Conservation (phyloP, 108 stramenopile genomes). For the Stephanodiscus minutulus region DNA sequence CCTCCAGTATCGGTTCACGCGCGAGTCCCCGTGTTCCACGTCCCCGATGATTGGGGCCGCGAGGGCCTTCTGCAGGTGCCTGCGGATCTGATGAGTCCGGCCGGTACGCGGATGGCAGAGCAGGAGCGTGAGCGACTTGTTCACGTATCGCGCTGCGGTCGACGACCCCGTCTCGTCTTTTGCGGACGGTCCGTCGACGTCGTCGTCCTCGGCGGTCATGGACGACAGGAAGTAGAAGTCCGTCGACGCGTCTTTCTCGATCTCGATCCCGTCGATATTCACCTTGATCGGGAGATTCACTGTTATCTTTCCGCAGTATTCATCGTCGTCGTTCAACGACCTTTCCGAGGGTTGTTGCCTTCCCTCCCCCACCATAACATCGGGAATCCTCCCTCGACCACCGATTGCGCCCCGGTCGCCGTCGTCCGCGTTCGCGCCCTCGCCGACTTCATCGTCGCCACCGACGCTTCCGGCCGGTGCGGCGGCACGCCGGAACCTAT, state of each 20-base stretch:
- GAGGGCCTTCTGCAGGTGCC: slow-evolving; percentile 48
- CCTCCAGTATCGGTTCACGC: slow-evolving; percentile 75
- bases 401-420: slow-evolving; percentile 10
- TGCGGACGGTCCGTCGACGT: not conserved
- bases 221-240: slow-evolving; percentile 54
- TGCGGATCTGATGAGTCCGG: slow-evolving; percentile 56
- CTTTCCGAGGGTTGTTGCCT: not conserved
- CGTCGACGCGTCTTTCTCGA: slow-evolving; percentile 49
- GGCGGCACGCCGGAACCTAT: slow-evolving; percentile 15
- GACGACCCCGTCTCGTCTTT: not conserved
- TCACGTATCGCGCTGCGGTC: slow-evolving; percentile 14
- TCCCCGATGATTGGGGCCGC: slow-evolving; percentile 67
- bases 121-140: slow-evolving; percentile 44
- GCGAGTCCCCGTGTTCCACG: slow-evolving; percentile 71
- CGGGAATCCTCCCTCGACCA: not conserved
- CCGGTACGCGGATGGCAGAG: slow-evolving; percentile 60
- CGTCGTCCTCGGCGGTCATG: not conserved
- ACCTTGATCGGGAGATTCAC: slow-evolving; percentile 38
- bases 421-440: slow-evolving; percentile 7
- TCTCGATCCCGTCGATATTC: slow-evolving; percentile 33
- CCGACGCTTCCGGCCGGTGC: not conserved
- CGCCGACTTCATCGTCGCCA: not conserved
- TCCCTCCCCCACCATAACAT: not conserved
- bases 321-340: not conserved
- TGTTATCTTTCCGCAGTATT: slow-evolving; percentile 32